phyloP scores from a whole-genome alignment of 2,329 filamentous ascomycete genomes.

The Hypoxylon rubiginosum region DNA sequence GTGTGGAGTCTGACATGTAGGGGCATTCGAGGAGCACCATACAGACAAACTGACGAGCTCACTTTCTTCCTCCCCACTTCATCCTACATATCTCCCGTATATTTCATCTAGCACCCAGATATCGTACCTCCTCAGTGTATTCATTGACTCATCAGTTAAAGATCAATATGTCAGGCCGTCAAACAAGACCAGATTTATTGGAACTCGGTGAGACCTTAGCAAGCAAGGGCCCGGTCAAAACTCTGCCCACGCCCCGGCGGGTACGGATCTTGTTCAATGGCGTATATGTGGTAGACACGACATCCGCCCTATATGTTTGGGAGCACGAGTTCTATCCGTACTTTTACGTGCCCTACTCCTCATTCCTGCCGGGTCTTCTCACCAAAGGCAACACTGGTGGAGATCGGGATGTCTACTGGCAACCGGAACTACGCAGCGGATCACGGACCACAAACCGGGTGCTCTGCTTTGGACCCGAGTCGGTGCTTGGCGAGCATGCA shows the following conservation, averaged over 20 bases:
- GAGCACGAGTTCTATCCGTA: conserved; percentile 54
- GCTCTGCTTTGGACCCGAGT: conserved; percentile 41
- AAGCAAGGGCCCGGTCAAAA: conserved; percentile 49
- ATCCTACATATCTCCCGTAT: neutral
- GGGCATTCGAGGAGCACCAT: no score
- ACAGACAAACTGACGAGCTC: neutral
- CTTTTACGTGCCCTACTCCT: conserved; percentile 51
- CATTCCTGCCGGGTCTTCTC: conserved; percentile 37
- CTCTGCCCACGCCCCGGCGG: conserved; percentile 51
- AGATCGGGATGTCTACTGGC: conserved; percentile 36
- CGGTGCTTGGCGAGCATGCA: conserved; percentile 24
- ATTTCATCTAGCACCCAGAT: neutral
- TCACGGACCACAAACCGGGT: conserved; percentile 42
- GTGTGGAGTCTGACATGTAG: no score
- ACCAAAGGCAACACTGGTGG: conserved; percentile 7
- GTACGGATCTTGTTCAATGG: conserved; percentile 51
- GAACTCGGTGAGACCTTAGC: conserved; percentile 47
- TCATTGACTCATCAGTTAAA: neutral
- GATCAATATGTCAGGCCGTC: neutral
- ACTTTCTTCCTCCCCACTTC: no score
- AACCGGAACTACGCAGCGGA: conserved; percentile 37
- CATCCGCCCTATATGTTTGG: conserved; percentile 54
- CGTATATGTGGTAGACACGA: conserved; percentile 52
- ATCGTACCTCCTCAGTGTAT: neutral
- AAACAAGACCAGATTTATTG: conserved; percentile 38